phyloP scores from a whole-genome alignment of 1,284 basidiomycete genomes.

The Cerrena zonata region DNA sequence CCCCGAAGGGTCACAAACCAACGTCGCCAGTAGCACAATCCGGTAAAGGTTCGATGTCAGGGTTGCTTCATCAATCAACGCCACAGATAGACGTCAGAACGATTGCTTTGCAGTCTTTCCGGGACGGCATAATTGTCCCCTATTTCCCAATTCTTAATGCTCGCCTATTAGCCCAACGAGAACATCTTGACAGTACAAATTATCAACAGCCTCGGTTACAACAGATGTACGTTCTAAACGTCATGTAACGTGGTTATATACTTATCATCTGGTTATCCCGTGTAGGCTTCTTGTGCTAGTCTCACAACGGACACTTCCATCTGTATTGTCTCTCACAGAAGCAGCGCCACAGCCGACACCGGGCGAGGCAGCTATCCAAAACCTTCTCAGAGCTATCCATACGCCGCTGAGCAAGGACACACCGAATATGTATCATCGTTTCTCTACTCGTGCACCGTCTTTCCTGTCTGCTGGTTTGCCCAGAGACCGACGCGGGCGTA shows the following conservation, averaged over 20 bases:
- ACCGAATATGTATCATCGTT: constrained; percentile 22
- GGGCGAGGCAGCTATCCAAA: constrained; percentile 59
- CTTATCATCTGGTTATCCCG: neutral
- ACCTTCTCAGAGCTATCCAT: constrained; percentile 56
- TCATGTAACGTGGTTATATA: neutral
- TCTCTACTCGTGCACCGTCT: constrained; percentile 44
- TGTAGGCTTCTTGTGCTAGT: constrained; percentile 77
- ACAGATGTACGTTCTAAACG: constrained; percentile 53
- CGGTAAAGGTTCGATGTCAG: constrained; percentile 36
- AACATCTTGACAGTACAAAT: constrained; percentile 46
- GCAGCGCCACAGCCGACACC: constrained; percentile 46
- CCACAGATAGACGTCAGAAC: constrained; percentile 72
- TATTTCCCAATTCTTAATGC: constrained; percentile 51
- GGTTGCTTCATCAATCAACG: constrained; percentile 23
- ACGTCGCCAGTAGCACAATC: constrained; percentile 50
- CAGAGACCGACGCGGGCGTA: constrained; percentile 69
- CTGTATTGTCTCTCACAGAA: constrained; percentile 48
- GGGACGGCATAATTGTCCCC: constrained; percentile 72
- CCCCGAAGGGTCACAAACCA: constrained; percentile 47
- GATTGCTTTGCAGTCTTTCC: constrained; percentile 73
- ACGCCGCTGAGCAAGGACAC: constrained; percentile 32
- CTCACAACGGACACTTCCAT: constrained; percentile 52
- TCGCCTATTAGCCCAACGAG: constrained; percentile 46
- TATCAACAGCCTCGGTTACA: constrained; percentile 64
- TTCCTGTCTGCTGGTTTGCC: constrained; percentile 68